These are phyloP conservation scores for Dioscorea zingiberensis DNA, from an alignment of 106 monocot species.

Conservation along the genomic window DNA sequence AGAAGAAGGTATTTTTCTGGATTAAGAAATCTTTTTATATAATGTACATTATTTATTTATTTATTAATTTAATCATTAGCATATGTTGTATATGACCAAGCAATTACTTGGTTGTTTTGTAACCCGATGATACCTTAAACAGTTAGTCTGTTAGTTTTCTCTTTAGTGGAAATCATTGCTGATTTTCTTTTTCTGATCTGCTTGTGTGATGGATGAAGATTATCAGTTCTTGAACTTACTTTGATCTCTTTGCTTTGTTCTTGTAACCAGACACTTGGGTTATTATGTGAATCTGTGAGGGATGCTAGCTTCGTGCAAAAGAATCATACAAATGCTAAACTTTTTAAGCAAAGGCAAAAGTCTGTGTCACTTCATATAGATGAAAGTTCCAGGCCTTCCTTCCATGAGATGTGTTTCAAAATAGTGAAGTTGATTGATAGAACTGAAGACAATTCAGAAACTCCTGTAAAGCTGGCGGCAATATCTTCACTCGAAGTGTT, in stretches of 20 bases:
- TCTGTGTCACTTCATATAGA: constrained; percentile 24
- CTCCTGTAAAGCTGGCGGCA: constrained; percentile 42
- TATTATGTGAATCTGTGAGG: constrained; percentile 62
- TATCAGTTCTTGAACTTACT: too few relatives aligned
- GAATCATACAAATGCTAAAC: constrained; percentile 30
- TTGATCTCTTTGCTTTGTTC: too few relatives aligned
- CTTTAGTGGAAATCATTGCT: too few relatives aligned
- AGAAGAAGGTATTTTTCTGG: constrained; percentile 54
- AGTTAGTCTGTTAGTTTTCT: too few relatives aligned
- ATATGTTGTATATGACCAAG: too few relatives aligned
- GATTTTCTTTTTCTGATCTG: too few relatives aligned
- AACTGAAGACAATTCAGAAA: constrained; percentile 11
- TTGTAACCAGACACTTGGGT: constrained; percentile 44
- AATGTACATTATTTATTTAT: too few relatives aligned
- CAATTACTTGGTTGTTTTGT: too few relatives aligned
- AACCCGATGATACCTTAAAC: too few relatives aligned
- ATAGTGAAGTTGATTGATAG: constrained; percentile 54
- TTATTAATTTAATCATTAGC: too few relatives aligned
- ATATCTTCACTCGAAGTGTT: constrained; percentile 77
- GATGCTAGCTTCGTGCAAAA: constrained; percentile 23
- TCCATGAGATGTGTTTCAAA: constrained; percentile 53
- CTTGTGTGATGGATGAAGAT: too few relatives aligned
- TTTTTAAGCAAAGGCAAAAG: constrained; percentile 14
- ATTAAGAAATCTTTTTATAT: neutral
- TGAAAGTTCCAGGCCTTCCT: constrained; percentile 37